Evolutionary conservation across 2,329 filamentous ascomycete genomes (phyloP).

Genomic region (Bisporella sp.): DNA sequence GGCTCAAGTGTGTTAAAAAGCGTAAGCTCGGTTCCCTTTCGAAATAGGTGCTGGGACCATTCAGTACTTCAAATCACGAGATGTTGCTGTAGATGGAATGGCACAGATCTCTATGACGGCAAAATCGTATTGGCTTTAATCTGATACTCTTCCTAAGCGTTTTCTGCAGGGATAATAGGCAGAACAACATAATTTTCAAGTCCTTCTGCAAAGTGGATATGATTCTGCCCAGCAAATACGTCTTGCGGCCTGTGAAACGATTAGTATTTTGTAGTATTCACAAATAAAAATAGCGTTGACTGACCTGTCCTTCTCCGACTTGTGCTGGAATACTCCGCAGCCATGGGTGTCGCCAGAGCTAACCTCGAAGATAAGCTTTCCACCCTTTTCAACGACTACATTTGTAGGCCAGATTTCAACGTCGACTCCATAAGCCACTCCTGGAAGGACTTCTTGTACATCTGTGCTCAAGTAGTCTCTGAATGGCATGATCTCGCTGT

Average conservation of each 20-base stretch:
- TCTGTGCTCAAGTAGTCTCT: constrained; percentile 54
- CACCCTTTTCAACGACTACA: constrained; percentile 46
- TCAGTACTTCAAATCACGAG: too few relatives aligned
- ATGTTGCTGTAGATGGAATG: too few relatives aligned
- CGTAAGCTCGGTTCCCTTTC: too few relatives aligned
- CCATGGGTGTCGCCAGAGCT: constrained; percentile 52
- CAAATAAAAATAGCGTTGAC: background rate
- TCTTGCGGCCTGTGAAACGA: constrained; percentile 25
- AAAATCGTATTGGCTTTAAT: too few relatives aligned
- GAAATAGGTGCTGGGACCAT: too few relatives aligned
- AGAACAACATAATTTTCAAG: constrained; percentile 44
- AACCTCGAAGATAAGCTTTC: constrained; percentile 48
- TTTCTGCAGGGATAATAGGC: constrained; percentile 40
- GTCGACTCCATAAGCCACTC: constrained; percentile 52
- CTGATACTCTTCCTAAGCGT: background rate
- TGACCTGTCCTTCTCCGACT: constrained; percentile 36
- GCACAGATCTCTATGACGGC: too few relatives aligned
- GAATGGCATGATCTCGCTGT: constrained; percentile 47
- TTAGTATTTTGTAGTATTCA: too few relatives aligned
- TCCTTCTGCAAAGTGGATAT: constrained; percentile 43
- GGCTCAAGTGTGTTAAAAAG: too few relatives aligned
- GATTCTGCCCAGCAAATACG: constrained; percentile 41
- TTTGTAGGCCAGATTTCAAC: constrained; percentile 61
- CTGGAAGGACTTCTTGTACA: constrained; percentile 44
- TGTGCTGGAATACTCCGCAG: constrained; percentile 48